A percentile compares a stretch with the other conserved stretches of the same genome.
Conservation (phyloP, 352 stramenopile genomes). For the Phytophthora parvispora region DNA sequence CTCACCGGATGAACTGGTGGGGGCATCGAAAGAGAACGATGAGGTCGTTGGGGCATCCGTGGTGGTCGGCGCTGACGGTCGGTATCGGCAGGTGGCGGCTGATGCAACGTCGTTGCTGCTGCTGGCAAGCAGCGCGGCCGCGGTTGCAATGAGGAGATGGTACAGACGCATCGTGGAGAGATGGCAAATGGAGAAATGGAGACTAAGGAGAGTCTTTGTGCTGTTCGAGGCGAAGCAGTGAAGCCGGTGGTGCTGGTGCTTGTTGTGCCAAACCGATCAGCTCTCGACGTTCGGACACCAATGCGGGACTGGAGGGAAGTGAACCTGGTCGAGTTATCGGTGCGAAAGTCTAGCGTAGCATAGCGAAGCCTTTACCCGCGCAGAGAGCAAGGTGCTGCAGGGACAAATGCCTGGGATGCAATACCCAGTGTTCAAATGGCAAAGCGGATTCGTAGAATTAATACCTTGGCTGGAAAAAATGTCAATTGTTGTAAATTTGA, state of each 20-base stretch:
- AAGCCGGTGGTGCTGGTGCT: background rate
- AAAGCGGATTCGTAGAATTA: too few relatives aligned
- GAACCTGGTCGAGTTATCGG: conserved; percentile 1
- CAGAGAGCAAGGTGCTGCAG: conserved; percentile 2
- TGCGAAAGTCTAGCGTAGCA: background rate
- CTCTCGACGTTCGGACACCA: conserved; percentile 12
- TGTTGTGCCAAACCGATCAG: too few relatives aligned
- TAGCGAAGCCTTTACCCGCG: conserved; percentile 4
- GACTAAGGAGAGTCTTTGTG: background rate
- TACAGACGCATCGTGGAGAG: conserved; percentile 10
- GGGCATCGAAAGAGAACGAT: conserved; percentile 9
- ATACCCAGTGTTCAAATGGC: too few relatives aligned
- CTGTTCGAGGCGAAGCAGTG: conserved; percentile 1
- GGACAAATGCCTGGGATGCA: too few relatives aligned
- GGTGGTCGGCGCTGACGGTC: background rate
- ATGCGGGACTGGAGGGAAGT: background rate
- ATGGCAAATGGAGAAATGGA: conserved; percentile 10
- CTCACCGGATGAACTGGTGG: background rate
- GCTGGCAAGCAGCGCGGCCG: conserved; percentile 7
- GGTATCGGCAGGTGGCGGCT: conserved; percentile 1
- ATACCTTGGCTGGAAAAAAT: too few relatives aligned
- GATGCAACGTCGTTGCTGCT: conserved; percentile 7
- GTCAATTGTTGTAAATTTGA: too few relatives aligned
- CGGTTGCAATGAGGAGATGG: conserved; percentile 9
- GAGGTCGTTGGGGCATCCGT: background rate